phyloP scores from a whole-genome alignment of 2,329 filamentous ascomycete genomes.

The Periconia sp. region DNA sequence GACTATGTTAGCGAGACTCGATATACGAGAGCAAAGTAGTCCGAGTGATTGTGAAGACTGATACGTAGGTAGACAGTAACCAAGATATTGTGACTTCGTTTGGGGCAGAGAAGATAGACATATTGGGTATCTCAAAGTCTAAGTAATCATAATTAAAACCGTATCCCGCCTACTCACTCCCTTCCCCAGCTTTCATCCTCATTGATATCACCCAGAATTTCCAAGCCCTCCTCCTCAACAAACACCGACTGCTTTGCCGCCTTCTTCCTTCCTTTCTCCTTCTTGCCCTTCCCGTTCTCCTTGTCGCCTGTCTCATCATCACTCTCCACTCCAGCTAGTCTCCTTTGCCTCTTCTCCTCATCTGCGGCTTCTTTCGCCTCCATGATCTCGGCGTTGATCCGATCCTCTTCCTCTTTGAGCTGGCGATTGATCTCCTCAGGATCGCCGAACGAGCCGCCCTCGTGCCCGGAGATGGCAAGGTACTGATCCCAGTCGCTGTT shows the following conservation, averaged over 20 bases:
- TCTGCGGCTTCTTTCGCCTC: constrained; percentile 19
- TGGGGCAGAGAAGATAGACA: background rate
- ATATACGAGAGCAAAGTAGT: constrained; percentile 32
- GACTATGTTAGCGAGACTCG: constrained; percentile 47
- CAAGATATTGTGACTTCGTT: no score
- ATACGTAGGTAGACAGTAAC: no score
- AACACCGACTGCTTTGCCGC: constrained; percentile 32
- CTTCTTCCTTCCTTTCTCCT: constrained; percentile 37
- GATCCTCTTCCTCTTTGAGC: constrained; percentile 40
- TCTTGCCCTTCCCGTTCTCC: constrained; percentile 33
- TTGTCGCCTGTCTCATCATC: constrained; percentile 20
- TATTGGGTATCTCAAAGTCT: background rate
- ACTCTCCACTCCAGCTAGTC: constrained; percentile 22
- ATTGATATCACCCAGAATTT: constrained; percentile 34
- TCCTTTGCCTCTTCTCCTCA: constrained; percentile 42
- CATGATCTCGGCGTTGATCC: constrained; percentile 29
- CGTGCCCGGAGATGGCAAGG: constrained; percentile 36
- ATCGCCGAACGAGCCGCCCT: constrained; percentile 45
- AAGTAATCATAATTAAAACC: background rate
- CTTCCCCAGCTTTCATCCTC: constrained; percentile 23
- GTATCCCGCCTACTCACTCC: background rate
- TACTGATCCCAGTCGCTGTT: constrained; percentile 50
- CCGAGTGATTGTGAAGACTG: no score
- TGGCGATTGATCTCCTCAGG: constrained; percentile 42
- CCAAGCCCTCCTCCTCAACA: constrained; percentile 34